Evolutionary conservation across 2,329 filamentous ascomycete species (phyloP).

Genomic region (Aspergillus sp.): DNA sequence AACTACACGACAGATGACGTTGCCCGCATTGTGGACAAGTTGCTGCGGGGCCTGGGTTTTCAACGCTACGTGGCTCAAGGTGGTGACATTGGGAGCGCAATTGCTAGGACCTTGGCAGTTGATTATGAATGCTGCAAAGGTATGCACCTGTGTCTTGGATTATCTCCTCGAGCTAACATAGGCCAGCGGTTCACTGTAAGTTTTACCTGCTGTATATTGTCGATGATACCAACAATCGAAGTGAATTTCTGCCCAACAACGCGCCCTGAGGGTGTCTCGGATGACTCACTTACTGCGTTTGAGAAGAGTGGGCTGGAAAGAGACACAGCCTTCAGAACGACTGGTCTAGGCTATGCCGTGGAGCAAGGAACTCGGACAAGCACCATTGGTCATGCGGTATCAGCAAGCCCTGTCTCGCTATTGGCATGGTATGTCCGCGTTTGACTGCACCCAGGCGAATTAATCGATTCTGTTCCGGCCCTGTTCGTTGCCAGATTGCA

Average conservation of each 20-base stretch:
- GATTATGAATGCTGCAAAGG: constrained; percentile 23
- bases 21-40: constrained; percentile 18
- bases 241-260: constrained; percentile 20
- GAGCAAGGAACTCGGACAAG: constrained; percentile 25
- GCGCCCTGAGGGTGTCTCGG: constrained; percentile 15
- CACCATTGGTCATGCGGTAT: constrained; percentile 27
- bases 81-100: constrained; percentile 22
- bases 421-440: constrained; percentile 24
- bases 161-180: constrained; percentile 1
- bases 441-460: too few relatives aligned
- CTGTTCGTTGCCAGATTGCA: too few relatives aligned
- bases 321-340: constrained; percentile 9
- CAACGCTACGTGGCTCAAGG: constrained; percentile 23
- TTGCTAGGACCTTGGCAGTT: constrained; percentile 15
- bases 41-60: constrained; percentile 23
- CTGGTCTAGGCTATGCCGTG: constrained; percentile 16
- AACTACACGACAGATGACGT: constrained; percentile 15
- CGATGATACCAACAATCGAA: constrained; percentile 8
- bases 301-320: constrained; percentile 24
- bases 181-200: constrained; percentile 21
- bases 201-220: not conserved
- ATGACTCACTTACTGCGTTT: constrained; percentile 10
- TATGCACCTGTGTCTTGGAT: constrained; percentile 1
- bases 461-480: too few relatives aligned
- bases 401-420: constrained; percentile 22